Percentiles rank a stretch among this genome's conserved stretches.
Evolutionary conservation across 2,329 filamentous ascomycete species (phyloP).

Genomic region (Lasiodiplodia sp.): DNA sequence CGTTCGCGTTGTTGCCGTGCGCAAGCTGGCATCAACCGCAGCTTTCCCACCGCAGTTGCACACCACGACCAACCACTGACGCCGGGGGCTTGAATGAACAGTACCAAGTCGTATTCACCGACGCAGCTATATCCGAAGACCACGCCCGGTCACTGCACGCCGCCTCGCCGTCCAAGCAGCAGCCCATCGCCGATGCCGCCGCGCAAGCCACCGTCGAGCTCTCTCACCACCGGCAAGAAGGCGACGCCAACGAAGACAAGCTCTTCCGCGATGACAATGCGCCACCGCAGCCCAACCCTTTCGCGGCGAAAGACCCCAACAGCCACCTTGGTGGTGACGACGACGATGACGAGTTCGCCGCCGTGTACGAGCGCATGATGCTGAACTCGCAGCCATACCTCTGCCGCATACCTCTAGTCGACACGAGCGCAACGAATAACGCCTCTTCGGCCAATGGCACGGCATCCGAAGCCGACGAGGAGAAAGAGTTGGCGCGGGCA

Average conservation of each 20-base stretch:
- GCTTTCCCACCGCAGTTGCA: conserved; percentile 5
- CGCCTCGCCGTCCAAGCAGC: conserved; percentile 4
- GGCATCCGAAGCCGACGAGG: conserved; percentile 73
- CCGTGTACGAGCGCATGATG: conserved; percentile 76
- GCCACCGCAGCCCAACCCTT: conserved; percentile 1
- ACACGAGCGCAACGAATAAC: conserved; percentile 52
- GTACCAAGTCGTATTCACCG: conserved; percentile 81
- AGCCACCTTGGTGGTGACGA: conserved; percentile 5
- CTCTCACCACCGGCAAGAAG: conserved; percentile 17
- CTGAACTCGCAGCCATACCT: conserved; percentile 75
- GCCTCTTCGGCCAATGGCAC: conserved; percentile 57
- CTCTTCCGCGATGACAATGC: background rate
- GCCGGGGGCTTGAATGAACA: conserved; percentile 47
- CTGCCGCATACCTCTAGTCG: conserved; percentile 81
- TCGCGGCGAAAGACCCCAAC: background rate
- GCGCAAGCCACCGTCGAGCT: conserved; percentile 20
- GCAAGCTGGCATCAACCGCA: conserved; percentile 24
- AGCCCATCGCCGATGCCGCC: background rate
- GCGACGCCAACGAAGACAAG: background rate
- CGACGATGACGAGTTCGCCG: conserved; percentile 38
- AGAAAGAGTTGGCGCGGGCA: conserved; percentile 79
- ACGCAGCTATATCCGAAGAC: conserved; percentile 73
- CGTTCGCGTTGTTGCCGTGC: conserved; percentile 33
- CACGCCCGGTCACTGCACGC: conserved; percentile 63
- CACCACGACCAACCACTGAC: conserved; percentile 16